Evolutionary conservation across 139 green algal species (phyloP), one percentile per base, ranked within the genome.

Genomic region (Asterochloris erici): DNA sequence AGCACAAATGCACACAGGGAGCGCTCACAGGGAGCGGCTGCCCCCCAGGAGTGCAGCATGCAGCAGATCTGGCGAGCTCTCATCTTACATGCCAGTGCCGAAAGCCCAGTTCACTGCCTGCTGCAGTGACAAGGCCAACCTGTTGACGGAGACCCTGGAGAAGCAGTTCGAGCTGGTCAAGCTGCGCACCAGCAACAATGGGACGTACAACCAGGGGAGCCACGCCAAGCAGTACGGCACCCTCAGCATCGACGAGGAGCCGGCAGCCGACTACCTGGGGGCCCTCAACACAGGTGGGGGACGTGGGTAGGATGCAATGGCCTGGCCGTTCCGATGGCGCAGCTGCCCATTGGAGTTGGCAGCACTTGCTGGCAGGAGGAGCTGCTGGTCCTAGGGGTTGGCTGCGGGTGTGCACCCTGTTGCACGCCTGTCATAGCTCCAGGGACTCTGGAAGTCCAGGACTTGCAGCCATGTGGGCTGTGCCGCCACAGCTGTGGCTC

Each of bases 211-310:
- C 63, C 81, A 87, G 75, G 93, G 93, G 79, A 88, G 76, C n/a
- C 93, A 96, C 79, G 95, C 95, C 0, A 92, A 95, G 93, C 91
- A 92, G 83, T 98, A 92, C 82, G 95, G 95, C 71, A 79, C 85
- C 12, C 66, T 96, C 23, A 73, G 29, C 38, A 94, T 98, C 12
- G 87, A 90, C 27, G 70, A 86, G 21, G 90, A 98, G 85, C 71
- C 86, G 6, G 90, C 86, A 12, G 88, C 87, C 0, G 87, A 94
- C 86, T 98, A 94, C 86, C 63, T 94, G 28, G 93, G 93, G n/a
- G 74, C 85, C 0, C 38, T 47, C 10, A 85, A 87, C 29, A 86
- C 87, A 66, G 87, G 85, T 80, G 54, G 70, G 68, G 23, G 17
- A 24, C 38, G 38, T 54, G 38, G 6, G 38, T 6, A 54, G 6